phyloP scores from a whole-genome alignment of 495 filamentous ascomycete genomes.

The Podospora anserina region DNA sequence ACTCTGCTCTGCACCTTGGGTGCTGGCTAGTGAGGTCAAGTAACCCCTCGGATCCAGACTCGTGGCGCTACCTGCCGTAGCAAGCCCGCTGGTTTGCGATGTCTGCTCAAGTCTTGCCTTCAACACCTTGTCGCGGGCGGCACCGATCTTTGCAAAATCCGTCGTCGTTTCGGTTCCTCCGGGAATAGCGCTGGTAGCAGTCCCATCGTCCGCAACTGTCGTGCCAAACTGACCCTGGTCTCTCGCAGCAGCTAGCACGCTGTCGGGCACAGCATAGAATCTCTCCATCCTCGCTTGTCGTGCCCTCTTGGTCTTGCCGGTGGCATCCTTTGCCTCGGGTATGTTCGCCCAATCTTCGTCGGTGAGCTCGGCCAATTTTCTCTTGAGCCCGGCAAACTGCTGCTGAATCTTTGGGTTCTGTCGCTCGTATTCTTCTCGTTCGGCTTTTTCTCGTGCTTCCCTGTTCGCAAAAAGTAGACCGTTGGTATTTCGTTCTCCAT shows the following conservation, averaged over 20 bases:
- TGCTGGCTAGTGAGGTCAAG: slow-evolving; percentile 80
- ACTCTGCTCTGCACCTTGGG: slow-evolving; percentile 75
- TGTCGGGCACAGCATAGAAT: slow-evolving; percentile 97
- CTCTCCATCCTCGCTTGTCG: slow-evolving; percentile 78
- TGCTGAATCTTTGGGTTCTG: slow-evolving; percentile 99
- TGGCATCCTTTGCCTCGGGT: slow-evolving; percentile 94
- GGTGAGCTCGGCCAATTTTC: slow-evolving; percentile 79
- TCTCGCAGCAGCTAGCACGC: slow-evolving; percentile 83
- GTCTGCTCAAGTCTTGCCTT: slow-evolving; percentile 88
- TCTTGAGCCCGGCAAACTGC: slow-evolving; percentile 94
- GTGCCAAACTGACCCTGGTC: slow-evolving; percentile 79
- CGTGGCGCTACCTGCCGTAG: slow-evolving; percentile 75
- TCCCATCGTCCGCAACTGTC: slow-evolving; percentile 75
- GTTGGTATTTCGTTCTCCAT: background rate
- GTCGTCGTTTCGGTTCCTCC: slow-evolving; percentile 62
- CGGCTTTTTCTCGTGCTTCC: slow-evolving; percentile 90
- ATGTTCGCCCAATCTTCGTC: slow-evolving; percentile 97
- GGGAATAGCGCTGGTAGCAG: slow-evolving; percentile 47
- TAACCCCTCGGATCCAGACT: slow-evolving; percentile 96
- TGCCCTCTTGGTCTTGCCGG: slow-evolving; percentile 81
- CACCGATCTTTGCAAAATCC: slow-evolving; percentile 97
- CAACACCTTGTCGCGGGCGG: slow-evolving; percentile 88
- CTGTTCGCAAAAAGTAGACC: slow-evolving; percentile 54
- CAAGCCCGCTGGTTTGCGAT: slow-evolving; percentile 64
- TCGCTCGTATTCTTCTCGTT: slow-evolving; percentile 89